Base-by-base conservation (phyloP, 192 early-diverging fungal species). In the Pecoramyces ruminantium region DNA sequence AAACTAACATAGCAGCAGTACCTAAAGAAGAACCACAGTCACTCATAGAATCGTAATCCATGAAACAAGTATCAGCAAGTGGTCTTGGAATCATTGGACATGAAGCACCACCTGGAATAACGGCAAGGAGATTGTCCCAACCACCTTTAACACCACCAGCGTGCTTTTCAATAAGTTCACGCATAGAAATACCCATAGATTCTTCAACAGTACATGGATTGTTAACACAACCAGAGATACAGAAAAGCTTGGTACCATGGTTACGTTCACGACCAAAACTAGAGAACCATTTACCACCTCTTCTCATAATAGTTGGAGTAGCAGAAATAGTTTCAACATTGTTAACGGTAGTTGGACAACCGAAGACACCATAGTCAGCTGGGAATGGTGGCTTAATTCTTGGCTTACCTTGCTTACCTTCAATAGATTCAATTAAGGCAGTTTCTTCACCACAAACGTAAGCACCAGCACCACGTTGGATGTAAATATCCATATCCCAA, bases 281-380 rank as follows among this genome's bases (percentile, higher is more conserved):
- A 27, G 97, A 95, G 84, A 97, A 99, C 97, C 97, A 99, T 38
- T 88, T 83, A 30, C 95, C 96, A 80, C 95, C 95, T 67, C 97
- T 89, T 42, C 94, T 90, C 83, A 91, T 89, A 83, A 99, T 99
- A 30, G 96, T 96, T 28, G 97, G 97, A 28, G 97, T 96, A 15
- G 96, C 97, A 28, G 97, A 95, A n/a, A 99, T 94, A 78, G 97
- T 99, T 86, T 99, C 97, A 38, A 99, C 97, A 83, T 99, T 99
- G 38, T 96, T 93, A n/a, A 99, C 97, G n/a, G 97, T 99, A 21
- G 97, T 97, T 28, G 97, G 97, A 88, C 97, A 99, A 30, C 97
- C 97, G 82, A 99, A 99, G 58, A 99, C 89, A 81, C 97, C 97
- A 16, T 96, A 94, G 84, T 99, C 96, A 82, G 97, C 97, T 34